These are phyloP conservation scores for Podila verticillata DNA, from an alignment of 192 early-diverging fungal species.

Conservation along the genomic window DNA sequence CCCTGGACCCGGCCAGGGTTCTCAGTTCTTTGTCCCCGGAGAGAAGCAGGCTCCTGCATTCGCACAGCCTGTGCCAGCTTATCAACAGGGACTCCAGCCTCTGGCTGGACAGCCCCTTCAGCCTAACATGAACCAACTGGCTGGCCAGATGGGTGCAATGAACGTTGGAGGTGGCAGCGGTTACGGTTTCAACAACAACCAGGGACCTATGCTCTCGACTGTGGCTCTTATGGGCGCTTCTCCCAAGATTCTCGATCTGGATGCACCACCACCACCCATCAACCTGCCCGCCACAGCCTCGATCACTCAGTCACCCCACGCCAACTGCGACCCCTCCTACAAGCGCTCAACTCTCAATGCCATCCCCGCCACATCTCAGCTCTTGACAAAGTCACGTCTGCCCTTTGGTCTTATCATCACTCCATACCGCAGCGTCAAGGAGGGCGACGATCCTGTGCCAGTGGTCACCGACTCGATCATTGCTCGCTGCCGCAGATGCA, in stretches of 20 bases:
- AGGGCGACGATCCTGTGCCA: slow-evolving; percentile 84
- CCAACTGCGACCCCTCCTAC: slow-evolving; percentile 81
- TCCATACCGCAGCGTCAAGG: slow-evolving; percentile 81
- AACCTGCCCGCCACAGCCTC: slow-evolving; percentile 63
- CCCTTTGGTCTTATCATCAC: slow-evolving; percentile 92
- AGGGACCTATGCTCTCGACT: slow-evolving; percentile 14
- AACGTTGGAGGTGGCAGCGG: slow-evolving; percentile 20
- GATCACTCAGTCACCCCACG: slow-evolving; percentile 61
- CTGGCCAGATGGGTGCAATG: slow-evolving; percentile 32
- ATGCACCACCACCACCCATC: slow-evolving; percentile 56
- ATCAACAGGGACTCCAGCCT: slow-evolving; percentile 27
- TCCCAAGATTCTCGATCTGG: slow-evolving; percentile 57
- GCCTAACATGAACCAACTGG: slow-evolving; percentile 18
- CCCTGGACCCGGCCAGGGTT: slow-evolving; percentile 9
- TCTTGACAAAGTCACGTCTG: slow-evolving; percentile 88
- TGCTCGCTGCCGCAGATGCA: slow-evolving; percentile 93
- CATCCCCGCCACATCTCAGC: slow-evolving; percentile 82
- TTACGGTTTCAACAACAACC: slow-evolving; percentile 19
- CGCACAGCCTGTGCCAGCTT: slow-evolving; percentile 24
- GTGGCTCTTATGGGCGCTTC: slow-evolving; percentile 62
- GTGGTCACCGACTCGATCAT: slow-evolving; percentile 90
- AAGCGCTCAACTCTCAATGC: slow-evolving; percentile 92
- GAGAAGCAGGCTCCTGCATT: slow-evolving; percentile 35
- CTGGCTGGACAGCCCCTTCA: slow-evolving; percentile 17
- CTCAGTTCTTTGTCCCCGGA: slow-evolving; percentile 46